These are phyloP conservation scores for Colletotrichum higginsianum DNA, from an alignment of 2,329 filamentous ascomycete species.

Conservation along the genomic window DNA sequence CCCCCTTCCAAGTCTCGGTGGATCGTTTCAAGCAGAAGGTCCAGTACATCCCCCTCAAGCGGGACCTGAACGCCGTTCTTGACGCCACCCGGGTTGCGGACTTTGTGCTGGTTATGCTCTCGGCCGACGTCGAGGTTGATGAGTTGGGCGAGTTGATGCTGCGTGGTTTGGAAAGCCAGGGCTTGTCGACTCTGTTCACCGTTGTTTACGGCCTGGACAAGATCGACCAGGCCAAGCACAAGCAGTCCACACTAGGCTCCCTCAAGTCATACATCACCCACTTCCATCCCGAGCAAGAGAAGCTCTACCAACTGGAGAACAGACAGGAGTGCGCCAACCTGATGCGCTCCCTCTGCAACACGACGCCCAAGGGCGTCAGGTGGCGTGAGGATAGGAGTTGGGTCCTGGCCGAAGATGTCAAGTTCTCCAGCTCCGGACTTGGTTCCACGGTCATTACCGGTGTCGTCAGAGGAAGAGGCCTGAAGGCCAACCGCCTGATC, in stretches of 20 bases:
- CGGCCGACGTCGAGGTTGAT: slow-evolving; percentile 87
- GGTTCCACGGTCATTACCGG: slow-evolving; percentile 85
- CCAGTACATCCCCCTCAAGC: slow-evolving; percentile 83
- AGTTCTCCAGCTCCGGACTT: slow-evolving; percentile 74
- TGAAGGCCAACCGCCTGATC: slow-evolving; percentile 91
- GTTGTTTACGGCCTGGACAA: slow-evolving; percentile 85
- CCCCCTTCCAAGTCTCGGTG: slow-evolving; percentile 77
- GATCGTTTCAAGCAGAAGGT: slow-evolving; percentile 97
- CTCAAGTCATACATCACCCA: slow-evolving; percentile 94
- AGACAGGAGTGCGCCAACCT: slow-evolving; percentile 93
- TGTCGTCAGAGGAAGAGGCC: slow-evolving; percentile 84
- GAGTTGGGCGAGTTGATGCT: slow-evolving; percentile 87
- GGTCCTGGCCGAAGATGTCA: slow-evolving; percentile 89
- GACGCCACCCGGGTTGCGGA: slow-evolving; percentile 92
- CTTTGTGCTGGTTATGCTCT: slow-evolving; percentile 90
- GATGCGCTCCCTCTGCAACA: slow-evolving; percentile 91
- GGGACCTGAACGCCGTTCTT: slow-evolving; percentile 82
- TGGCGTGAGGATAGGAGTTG: slow-evolving; percentile 97
- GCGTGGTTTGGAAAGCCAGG: slow-evolving; percentile 91
- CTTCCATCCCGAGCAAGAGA: slow-evolving; percentile 94
- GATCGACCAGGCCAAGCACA: slow-evolving; percentile 84
- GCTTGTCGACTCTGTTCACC: slow-evolving; percentile 92
- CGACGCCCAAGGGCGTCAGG: slow-evolving; percentile 91
- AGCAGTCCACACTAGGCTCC: slow-evolving; percentile 82
- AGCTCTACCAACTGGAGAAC: slow-evolving; percentile 89